Evolutionary conservation across 2,329 filamentous ascomycete species (phyloP).

Genomic region (Bipolaris bicolor): DNA sequence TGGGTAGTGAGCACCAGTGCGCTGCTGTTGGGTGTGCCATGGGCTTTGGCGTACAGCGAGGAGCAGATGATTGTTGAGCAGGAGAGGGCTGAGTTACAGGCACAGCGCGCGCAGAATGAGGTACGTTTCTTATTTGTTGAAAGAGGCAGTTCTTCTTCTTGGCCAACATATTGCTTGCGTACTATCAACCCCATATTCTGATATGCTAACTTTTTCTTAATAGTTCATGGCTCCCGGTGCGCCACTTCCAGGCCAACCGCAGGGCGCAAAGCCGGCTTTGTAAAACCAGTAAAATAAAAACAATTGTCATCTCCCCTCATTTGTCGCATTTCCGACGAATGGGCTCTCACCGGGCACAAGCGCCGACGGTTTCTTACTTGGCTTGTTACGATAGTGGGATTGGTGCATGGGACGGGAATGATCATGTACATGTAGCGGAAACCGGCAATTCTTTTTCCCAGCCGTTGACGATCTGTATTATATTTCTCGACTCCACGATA

Average conservation of each 20-base stretch:
- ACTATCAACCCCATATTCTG: neutral
- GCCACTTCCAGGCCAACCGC: conserved; percentile 27
- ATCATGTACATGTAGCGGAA: conserved; percentile 23
- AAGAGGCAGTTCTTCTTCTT: neutral
- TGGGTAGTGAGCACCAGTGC: conserved; percentile 92
- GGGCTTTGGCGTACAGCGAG: conserved; percentile 89
- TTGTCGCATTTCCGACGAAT: conserved; percentile 1
- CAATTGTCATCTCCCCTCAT: conserved; percentile 5
- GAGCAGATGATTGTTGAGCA: conserved; percentile 97
- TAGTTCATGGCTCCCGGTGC: conserved; percentile 46
- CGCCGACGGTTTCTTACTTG: conserved; percentile 26
- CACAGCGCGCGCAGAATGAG: conserved; percentile 82
- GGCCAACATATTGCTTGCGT: neutral
- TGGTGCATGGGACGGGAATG: conserved; percentile 15
- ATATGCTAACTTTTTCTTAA: conserved; percentile 16
- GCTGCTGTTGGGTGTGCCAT: conserved; percentile 88
- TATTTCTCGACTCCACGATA: conserved; percentile 39
- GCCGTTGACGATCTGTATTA: conserved; percentile 32
- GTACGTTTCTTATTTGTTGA: conserved; percentile 47
- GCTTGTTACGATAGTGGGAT: conserved; percentile 28
- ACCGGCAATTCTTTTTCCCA: conserved; percentile 8
- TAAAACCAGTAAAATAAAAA: conserved; percentile 21
- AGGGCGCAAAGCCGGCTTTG: conserved; percentile 45
- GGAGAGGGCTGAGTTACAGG: conserved; percentile 97
- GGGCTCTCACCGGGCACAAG: conserved; percentile 1